Evolutionary conservation across 2,329 filamentous ascomycete genomes (phyloP), one percentile per base, ranked within the genome.

Genomic region (Neonectria magnoliae): DNA sequence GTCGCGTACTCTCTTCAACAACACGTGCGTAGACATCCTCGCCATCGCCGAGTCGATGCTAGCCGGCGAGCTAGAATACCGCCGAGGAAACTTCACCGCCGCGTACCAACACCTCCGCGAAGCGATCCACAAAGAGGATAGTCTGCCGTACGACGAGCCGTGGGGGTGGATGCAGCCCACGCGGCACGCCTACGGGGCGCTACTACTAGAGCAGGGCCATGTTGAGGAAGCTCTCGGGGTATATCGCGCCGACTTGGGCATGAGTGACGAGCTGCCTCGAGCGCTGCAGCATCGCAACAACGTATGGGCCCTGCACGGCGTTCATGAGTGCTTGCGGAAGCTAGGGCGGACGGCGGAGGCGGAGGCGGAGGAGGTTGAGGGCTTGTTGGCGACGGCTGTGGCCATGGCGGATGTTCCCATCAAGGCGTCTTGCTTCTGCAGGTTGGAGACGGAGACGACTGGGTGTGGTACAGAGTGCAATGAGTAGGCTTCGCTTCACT

Each of bases 111-210:
- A 87, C 60, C 80, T 93, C 6, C 82, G 84, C 6, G 79, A 79
- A 10, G 84, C 90, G 0, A 87, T 91, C 20, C 73, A 78, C 1
- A 81, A 86, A 4, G 89, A 92, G 66, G 90, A 91, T 71, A 77
- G 75, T 0, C 81, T 93, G 16, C 88, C 87, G 0, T 93, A 92
- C 68, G 88, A 90, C 54, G 91, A 93, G 76, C 91, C 91, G 0
- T 93, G 91, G 91, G 89, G 89, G 0, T 93, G 91, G 91, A 93
- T 93, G 90, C 90, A 92, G 73, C 91, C 91, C 0, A 86, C 88
- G 0, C 82, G 90, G 4, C 91, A 93, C 76, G 91, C 91, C 0
- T 90, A 90, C 62, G 91, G 88, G 1, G 91, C 91, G 0, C 80
- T 93, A 3, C 76, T 92, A 41, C 81, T 92, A 7, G 91, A 93